Evolutionary conservation across 345 rosid genomes (phyloP).

Genomic region (Citrus inodora): DNA sequence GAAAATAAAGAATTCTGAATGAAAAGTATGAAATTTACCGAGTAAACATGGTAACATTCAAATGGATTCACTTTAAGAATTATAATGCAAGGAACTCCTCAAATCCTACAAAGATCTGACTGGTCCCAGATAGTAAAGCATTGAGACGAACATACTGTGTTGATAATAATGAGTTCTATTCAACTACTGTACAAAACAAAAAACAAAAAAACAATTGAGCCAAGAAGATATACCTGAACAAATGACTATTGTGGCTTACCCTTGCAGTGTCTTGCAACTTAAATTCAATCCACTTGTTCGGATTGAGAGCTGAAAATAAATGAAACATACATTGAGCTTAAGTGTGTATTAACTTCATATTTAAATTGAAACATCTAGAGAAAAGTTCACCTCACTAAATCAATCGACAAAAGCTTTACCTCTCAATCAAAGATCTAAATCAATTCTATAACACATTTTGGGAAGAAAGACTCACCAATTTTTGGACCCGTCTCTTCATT

Average conservation of each 20-base stretch:
- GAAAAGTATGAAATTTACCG: not conserved
- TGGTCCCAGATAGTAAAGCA: not conserved
- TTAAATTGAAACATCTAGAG: not conserved
- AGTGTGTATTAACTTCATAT: not conserved
- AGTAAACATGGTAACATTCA: not conserved
- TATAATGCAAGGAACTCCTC: not conserved
- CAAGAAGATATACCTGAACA: conserved; percentile 61
- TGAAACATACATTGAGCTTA: conserved; percentile 7
- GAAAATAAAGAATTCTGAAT: conserved; percentile 5
- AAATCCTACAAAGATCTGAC: not conserved
- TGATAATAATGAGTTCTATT: not conserved
- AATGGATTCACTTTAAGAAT: not conserved
- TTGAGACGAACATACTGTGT: not conserved
- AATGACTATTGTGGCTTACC: conserved; percentile 85
- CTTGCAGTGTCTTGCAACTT: conserved; percentile 91
- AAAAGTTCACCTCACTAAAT: not conserved
- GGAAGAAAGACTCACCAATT: conserved; percentile 42
- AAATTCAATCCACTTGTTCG: conserved; percentile 91
- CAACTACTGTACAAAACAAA: not conserved
- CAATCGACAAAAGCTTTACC: not conserved
- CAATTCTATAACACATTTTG: not conserved
- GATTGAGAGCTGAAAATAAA: conserved; percentile 61
- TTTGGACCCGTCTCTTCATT: conserved; percentile 56
- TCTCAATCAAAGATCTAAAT: not conserved
- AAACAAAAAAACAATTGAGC: not conserved